Evolutionary conservation across 129 eudicot genomes (phyloP), one percentile per base, ranked within the genome.

Genomic region (Tagetes erecta): DNA sequence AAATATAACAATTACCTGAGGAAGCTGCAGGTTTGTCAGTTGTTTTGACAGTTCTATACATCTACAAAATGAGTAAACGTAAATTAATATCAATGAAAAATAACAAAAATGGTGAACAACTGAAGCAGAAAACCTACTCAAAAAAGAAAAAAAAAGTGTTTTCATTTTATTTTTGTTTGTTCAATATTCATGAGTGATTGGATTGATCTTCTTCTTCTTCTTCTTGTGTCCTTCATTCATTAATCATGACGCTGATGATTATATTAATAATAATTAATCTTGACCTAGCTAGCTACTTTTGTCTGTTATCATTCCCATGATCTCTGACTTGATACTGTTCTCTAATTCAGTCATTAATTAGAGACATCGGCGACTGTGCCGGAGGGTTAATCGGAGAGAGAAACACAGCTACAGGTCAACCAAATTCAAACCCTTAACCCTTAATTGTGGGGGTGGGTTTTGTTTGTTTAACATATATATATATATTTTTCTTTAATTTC

Each of bases 11-110:
- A 67, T 73, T 78, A 91, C 97, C 97, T 82, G 94, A 87, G 60
- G 94, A 91, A 83, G 91, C 91, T 66, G 97, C 94, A 72, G 94
- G 97, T 70, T 84, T 91, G 93, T 91, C 97, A 77, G 97, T 91
- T 72, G 91, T 91, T 73, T 91, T 91, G 35, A 91, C 87, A 80
- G 97, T 91, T 80, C 97, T 64, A 86, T 91, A 91, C 97, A 91
- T 91, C 97, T 91, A 86, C 90, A 79, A 71, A 62, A 53, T 64
- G 46, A 2, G 12, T 6, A 53, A 79, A 55, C 52, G 40, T 7
- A 65, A 79, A 4, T 64, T 38, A 57, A 69, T 7, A 33, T 37
- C 39, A 70, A 72, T 6, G 27, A 55, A 40, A 72, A 72, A 39
- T 51, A 42, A 31, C 67, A 33, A 70, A 51, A 35, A 52, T 49